These are phyloP conservation scores for Trypanosoma mega DNA, from an alignment of 208 protist species.

Conservation along the genomic window DNA sequence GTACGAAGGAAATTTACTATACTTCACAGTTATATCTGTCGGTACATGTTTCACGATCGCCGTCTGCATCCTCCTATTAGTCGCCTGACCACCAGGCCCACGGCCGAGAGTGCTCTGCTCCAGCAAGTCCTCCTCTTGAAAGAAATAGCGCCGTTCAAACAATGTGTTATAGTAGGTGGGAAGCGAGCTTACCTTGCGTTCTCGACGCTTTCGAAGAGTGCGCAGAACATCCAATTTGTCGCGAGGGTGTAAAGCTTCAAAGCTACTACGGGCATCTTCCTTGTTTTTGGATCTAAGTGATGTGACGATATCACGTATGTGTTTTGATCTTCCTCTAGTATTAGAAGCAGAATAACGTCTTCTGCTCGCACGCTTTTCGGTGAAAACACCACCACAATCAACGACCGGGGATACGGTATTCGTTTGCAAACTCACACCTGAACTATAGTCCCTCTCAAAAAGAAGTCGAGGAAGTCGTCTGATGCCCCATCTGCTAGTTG, in stretches of 20 bases:
- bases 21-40: constrained; percentile 70
- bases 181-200: constrained; percentile 26
- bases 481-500: background rate
- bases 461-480: background rate
- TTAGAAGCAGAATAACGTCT: constrained; percentile 66
- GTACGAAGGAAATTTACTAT: constrained; percentile 83
- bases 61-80: constrained; percentile 86
- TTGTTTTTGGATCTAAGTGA: constrained; percentile 41
- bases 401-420: background rate
- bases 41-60: constrained; percentile 71
- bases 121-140: constrained; percentile 71
- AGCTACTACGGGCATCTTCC: constrained; percentile 33
- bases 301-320: constrained; percentile 47
- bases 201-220: constrained; percentile 32
- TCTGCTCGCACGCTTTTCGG: constrained; percentile 36
- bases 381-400: background rate
- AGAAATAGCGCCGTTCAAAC: constrained; percentile 76
- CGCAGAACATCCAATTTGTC: constrained; percentile 72
- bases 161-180: constrained; percentile 51
- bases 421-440: background rate
- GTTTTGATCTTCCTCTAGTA: constrained; percentile 46
- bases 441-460: background rate
- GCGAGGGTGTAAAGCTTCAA: constrained; percentile 51
- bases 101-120: constrained; percentile 79
- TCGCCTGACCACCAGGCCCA: constrained; percentile 85